Evolutionary conservation across 805 yeast species (phyloP).

Genomic region (Tetrapisispora fleetii): DNA sequence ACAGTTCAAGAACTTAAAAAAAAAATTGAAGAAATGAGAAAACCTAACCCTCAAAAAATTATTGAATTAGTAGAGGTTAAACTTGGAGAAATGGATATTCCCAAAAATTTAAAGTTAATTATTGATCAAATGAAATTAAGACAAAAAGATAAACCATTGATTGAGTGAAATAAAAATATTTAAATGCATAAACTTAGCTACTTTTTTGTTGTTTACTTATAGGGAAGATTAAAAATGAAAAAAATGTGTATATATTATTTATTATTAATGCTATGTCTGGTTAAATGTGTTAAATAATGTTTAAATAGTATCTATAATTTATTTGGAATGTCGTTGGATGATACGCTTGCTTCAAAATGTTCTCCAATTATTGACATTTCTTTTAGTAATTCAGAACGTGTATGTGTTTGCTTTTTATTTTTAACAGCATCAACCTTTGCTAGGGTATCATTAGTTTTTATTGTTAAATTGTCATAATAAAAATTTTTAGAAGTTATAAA

Average conservation of each 20-base stretch:
- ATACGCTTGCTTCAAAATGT: background rate
- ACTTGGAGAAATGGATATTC: constrained; percentile 51
- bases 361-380: constrained; percentile 5
- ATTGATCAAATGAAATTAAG: constrained; percentile 12
- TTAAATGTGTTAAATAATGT: background rate
- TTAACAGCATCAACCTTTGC: background rate
- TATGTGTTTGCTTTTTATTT: background rate
- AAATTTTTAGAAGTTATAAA: background rate
- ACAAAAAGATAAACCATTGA: background rate
- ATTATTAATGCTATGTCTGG: background rate
- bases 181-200: background rate
- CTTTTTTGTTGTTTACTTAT: background rate
- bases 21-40: constrained; percentile 30
- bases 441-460: background rate
- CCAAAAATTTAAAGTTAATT: constrained; percentile 48
- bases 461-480: background rate
- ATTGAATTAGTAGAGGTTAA: constrained; percentile 51
- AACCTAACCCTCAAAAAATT: constrained; percentile 25
- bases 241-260: background rate
- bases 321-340: background rate
- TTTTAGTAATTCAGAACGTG: constrained; percentile 1
- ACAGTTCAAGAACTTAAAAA: constrained; percentile 32
- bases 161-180: background rate
- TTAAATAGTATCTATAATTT: background rate
- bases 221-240: background rate